Evolutionary conservation across 2,329 filamentous ascomycete species (phyloP).

Genomic region (Talaromyces islandicus): DNA sequence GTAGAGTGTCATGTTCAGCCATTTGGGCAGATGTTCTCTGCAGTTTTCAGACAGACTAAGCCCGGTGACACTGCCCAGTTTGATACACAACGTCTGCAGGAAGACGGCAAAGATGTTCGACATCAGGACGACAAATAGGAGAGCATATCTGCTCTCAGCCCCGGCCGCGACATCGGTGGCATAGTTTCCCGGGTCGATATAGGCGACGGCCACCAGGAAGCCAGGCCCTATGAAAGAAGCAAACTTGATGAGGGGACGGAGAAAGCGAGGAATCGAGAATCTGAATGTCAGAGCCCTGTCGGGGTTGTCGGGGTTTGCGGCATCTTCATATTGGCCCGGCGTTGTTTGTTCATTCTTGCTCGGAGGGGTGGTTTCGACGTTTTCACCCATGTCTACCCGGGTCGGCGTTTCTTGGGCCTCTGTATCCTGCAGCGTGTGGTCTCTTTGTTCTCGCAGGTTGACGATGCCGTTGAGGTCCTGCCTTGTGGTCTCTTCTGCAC

Average conservation of each 20-base stretch:
- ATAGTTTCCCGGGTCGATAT: slow-evolving; percentile 48
- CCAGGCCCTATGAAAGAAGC: slow-evolving; percentile 42
- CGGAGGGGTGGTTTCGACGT: background rate
- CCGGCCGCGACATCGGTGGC: slow-evolving; percentile 45
- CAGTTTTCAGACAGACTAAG: slow-evolving; percentile 62
- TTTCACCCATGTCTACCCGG: background rate
- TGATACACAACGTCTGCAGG: slow-evolving; percentile 46
- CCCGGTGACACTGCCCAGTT: slow-evolving; percentile 63
- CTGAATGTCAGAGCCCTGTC: slow-evolving; percentile 26
- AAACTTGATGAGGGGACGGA: slow-evolving; percentile 33
- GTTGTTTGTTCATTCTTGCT: slow-evolving; percentile 8
- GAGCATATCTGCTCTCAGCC: slow-evolving; percentile 37
- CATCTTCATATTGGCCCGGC: slow-evolving; percentile 16
- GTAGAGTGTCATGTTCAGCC: slow-evolving; percentile 60
- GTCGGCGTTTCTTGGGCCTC: background rate
- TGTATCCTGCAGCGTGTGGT: background rate
- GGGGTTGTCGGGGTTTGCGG: slow-evolving; percentile 20
- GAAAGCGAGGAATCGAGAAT: slow-evolving; percentile 17
- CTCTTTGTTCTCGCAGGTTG: slow-evolving; percentile 49
- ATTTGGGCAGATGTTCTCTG: slow-evolving; percentile 58
- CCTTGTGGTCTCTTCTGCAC: slow-evolving; percentile 56
- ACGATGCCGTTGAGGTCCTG: slow-evolving; percentile 57
- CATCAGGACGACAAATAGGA: slow-evolving; percentile 43
- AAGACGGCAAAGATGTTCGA: slow-evolving; percentile 46
- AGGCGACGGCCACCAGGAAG: slow-evolving; percentile 44